phyloP scores from a whole-genome alignment of 805 yeast genomes.

The Myxozyma melibiosi region DNA sequence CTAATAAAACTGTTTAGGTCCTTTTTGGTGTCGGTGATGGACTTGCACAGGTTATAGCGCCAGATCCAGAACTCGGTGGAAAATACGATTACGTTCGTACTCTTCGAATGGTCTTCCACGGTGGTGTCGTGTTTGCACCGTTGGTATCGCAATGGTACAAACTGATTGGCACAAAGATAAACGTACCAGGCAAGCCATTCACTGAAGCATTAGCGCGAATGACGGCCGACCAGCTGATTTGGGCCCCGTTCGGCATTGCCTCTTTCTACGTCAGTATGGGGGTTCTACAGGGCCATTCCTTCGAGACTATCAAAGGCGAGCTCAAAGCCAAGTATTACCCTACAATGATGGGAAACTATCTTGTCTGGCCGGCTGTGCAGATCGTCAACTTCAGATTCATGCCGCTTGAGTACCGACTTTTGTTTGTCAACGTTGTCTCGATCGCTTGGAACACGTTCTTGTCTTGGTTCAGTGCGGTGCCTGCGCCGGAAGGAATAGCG shows the following conservation, averaged over 20 bases:
- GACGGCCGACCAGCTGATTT: conserved; percentile 67
- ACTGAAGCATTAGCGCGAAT: conserved; percentile 54
- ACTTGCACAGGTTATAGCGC: conserved; percentile 64
- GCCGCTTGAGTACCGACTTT: conserved; percentile 50
- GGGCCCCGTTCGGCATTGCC: conserved; percentile 76
- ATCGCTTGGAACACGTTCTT: conserved; percentile 84
- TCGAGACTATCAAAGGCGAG: conserved; percentile 44
- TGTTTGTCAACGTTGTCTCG: conserved; percentile 69
- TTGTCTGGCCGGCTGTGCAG: conserved; percentile 80
- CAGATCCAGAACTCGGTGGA: conserved; percentile 36
- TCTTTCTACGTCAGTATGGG: conserved; percentile 71
- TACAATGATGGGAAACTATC: conserved; percentile 70
- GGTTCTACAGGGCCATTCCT: conserved; percentile 57
- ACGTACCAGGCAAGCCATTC: conserved; percentile 27
- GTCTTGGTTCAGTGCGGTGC: conserved; percentile 44
- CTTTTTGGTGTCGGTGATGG: conserved; percentile 76
- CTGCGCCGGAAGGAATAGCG: conserved; percentile 2
- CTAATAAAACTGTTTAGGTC: conserved; percentile 2
- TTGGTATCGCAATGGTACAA: conserved; percentile 64
- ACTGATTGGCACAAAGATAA: conserved; percentile 26
- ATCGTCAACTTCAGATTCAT: conserved; percentile 56
- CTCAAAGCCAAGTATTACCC: conserved; percentile 54
- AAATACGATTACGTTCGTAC: conserved; percentile 59
- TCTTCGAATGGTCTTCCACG: conserved; percentile 65
- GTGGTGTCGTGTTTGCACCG: conserved; percentile 74